Percentiles rank a stretch among this genome's conserved stretches.
These are phyloP conservation scores for Martiniozyma abietophila DNA, from an alignment of 805 yeast species.

Conservation along the genomic window DNA sequence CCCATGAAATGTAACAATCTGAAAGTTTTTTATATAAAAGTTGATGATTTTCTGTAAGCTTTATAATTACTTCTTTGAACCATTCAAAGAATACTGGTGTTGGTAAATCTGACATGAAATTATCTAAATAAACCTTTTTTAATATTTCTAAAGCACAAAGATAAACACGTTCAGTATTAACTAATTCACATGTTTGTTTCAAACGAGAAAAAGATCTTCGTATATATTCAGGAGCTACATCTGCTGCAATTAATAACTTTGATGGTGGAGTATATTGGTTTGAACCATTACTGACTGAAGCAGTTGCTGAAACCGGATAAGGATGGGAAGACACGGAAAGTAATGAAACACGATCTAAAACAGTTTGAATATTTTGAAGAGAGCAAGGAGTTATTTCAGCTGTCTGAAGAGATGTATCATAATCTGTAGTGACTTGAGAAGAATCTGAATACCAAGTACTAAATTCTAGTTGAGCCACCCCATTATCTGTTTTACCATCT, in stretches of 20 bases:
- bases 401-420: too few species aligned
- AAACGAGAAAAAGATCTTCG: slow-evolving; percentile 20
- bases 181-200: slow-evolving; percentile 33
- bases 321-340: slow-evolving; percentile 2
- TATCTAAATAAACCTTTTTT: slow-evolving; percentile 33
- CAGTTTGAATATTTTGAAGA: neutral
- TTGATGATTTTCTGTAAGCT: slow-evolving; percentile 27
- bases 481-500: neutral
- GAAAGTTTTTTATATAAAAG: slow-evolving; percentile 23
- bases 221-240: slow-evolving; percentile 1
- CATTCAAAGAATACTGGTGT: slow-evolving; percentile 29
- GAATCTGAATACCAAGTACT: neutral
- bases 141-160: slow-evolving; percentile 36
- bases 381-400: neutral
- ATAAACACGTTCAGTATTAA: slow-evolving; percentile 40
- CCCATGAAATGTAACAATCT: slow-evolving; percentile 17
- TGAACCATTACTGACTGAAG: slow-evolving; percentile 12
- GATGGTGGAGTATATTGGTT: slow-evolving; percentile 9
- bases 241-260: slow-evolving; percentile 2
- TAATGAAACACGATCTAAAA: neutral
- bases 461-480: neutral
- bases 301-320: too few species aligned
- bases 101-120: slow-evolving; percentile 27
- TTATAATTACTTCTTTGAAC: slow-evolving; percentile 21
- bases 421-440: neutral